phyloP scores from a whole-genome alignment of 1,139 yeast species.

The Diutina catenulata region DNA sequence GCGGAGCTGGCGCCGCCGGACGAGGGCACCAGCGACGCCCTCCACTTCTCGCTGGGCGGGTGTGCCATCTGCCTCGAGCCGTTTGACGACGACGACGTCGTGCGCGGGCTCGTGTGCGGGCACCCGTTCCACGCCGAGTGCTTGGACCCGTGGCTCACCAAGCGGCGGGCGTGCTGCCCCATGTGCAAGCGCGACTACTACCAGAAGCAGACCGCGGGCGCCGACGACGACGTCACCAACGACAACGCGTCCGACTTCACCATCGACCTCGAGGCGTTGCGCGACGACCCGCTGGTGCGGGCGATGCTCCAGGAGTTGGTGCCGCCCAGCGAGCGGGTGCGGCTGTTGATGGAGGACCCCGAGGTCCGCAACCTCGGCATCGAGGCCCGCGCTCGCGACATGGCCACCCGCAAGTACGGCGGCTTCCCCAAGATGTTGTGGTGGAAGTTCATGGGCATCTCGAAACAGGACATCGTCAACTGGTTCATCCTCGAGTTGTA shows the following conservation, averaged over 20 bases:
- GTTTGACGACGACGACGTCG: constrained; percentile 50
- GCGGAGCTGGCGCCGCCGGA: constrained; percentile 7
- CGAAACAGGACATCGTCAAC: constrained; percentile 33
- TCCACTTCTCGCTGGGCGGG: constrained; percentile 56
- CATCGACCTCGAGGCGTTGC: constrained; percentile 29
- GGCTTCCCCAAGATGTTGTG: constrained; percentile 25
- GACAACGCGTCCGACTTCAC: constrained; percentile 7
- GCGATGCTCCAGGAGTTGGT: constrained; percentile 29
- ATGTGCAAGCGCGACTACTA: constrained; percentile 69
- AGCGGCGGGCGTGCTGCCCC: constrained; percentile 74
- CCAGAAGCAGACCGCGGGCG: constrained; percentile 13
- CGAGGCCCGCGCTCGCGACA: constrained; percentile 31
- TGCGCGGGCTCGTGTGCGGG: constrained; percentile 69
- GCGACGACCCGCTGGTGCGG: constrained; percentile 27
- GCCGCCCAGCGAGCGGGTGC: constrained; percentile 28
- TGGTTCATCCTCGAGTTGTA: constrained; percentile 38
- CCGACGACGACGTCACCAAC: background rate
- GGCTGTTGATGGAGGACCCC: constrained; percentile 22
- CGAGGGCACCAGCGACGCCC: too few species aligned
- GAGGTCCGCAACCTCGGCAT: constrained; percentile 19
- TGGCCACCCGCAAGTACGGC: constrained; percentile 25
- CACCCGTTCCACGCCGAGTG: constrained; percentile 77
- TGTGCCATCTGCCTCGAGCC: constrained; percentile 74
- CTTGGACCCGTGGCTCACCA: constrained; percentile 73
- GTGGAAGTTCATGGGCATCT: constrained; percentile 48